phyloP scores from a whole-genome alignment of 257 asterid genomes.

The Solanum appendiculatum region DNA sequence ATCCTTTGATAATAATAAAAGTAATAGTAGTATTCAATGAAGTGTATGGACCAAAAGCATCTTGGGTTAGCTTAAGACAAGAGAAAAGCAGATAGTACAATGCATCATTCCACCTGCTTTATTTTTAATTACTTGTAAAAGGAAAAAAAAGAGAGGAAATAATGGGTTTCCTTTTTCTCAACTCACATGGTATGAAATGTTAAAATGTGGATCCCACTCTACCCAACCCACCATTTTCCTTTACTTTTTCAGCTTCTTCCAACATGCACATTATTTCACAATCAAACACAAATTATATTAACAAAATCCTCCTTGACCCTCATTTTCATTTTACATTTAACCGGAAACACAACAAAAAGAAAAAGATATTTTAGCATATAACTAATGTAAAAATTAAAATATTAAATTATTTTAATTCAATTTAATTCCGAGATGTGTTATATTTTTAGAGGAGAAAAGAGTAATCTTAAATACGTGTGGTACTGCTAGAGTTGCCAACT shows the following conservation, averaged over 20 bases:
- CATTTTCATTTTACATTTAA: neutral
- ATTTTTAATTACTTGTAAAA: neutral
- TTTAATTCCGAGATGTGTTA: no score
- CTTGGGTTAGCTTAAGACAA: neutral
- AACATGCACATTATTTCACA: neutral
- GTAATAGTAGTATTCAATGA: no score
- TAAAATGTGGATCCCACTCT: constrained; percentile 11
- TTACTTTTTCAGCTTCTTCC: neutral
- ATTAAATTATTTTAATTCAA: no score
- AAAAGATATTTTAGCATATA: neutral
- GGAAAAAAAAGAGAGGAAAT: no score
- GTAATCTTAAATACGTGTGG: neutral
- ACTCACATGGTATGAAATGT: constrained; percentile 1
- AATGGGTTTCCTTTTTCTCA: neutral
- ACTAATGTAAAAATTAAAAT: no score
- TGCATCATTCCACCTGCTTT: constrained; percentile 8
- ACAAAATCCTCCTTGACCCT: neutral
- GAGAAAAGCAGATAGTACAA: neutral
- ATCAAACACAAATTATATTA: neutral
- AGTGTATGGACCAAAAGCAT: neutral
- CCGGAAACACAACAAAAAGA: neutral
- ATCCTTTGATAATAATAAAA: no score
- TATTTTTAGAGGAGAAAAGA: no score
- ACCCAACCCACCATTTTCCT: neutral
- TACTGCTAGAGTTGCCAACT: constrained; percentile 5